A percentile compares a stretch with the other conserved stretches of the same genome.
These are phyloP conservation scores for Boletus sp. DNA, from an alignment of 768 basidiomycete genomes.

Conservation along the genomic window DNA sequence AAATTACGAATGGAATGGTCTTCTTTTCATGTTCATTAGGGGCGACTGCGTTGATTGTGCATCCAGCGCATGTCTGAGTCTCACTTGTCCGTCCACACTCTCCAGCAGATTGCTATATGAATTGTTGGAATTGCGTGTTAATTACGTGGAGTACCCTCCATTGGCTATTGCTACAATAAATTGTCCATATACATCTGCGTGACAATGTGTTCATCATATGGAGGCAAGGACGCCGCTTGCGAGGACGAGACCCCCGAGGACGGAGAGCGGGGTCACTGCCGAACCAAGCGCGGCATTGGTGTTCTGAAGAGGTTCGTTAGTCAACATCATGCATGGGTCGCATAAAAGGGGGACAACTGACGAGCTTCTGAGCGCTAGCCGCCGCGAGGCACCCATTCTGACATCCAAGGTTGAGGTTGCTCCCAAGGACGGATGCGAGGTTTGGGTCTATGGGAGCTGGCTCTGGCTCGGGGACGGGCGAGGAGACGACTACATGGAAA, in stretches of 20 bases:
- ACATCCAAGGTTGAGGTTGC: slow-evolving; percentile 26
- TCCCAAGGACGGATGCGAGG: slow-evolving; percentile 17
- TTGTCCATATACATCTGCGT: slow-evolving; percentile 10
- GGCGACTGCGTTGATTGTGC: not conserved
- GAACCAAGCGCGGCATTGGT: slow-evolving; percentile 22
- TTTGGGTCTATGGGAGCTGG: slow-evolving; percentile 25
- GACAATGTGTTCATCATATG: slow-evolving; percentile 9
- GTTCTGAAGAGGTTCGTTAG: slow-evolving; percentile 6
- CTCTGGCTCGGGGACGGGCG: slow-evolving; percentile 23
- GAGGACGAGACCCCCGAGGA: slow-evolving; percentile 24
- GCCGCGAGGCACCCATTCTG: slow-evolving; percentile 21
- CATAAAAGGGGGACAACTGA: slow-evolving; percentile 1
- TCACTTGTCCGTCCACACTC: not conserved
- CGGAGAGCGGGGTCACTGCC: slow-evolving; percentile 12
- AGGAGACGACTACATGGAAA: slow-evolving; percentile 14
- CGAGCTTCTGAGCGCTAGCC: slow-evolving; percentile 21
- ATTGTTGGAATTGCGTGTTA: not conserved
- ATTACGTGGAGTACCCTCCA: not conserved
- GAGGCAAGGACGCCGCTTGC: slow-evolving; percentile 19
- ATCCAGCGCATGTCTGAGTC: not conserved
- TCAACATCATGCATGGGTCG: not conserved
- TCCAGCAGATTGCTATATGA: not conserved
- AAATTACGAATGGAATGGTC: not conserved
- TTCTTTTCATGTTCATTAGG: not conserved
- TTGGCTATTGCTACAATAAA: slow-evolving; percentile 17